Evolutionary conservation across 2,329 filamentous ascomycete genomes (phyloP), one percentile per base, ranked within the genome.

Genomic region (Myotisia sp.): DNA sequence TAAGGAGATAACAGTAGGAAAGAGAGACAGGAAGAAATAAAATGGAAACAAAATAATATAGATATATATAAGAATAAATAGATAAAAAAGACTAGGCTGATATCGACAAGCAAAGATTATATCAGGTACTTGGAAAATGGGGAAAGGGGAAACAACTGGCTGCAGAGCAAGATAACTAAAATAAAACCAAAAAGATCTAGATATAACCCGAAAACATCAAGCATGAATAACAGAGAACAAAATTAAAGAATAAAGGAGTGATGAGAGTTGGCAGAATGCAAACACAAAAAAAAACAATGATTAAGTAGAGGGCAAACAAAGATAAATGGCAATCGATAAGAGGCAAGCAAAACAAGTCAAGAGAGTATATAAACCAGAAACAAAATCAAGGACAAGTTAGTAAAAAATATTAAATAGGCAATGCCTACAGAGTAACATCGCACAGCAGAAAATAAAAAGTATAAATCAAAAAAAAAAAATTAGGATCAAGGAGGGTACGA

Each of bases 381-480:
- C 6, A 21, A 20, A 32, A 13, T 3, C n/a, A n/a, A n/a, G n/a
- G n/a, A n/a, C n/a, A 42, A 41, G 44, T 43, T 31, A 17, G 47
- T 43, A 45, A 43, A 48, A 41, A 44, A 47, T 51, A 48, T 47
- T 45, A 49, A 44, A 46, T 52, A 44, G 42, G 53, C 46, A 53
- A 37, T 14, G 50, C 50, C 44, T 47, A 54, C 48, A 46, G 36
- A 41, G 44, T 33, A 34, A 37, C 38, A 36, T 36, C 38, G 37
- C 42, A 44, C 38, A 34, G 30, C 43, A 43, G 44, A 41, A 34
- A 34, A 34, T 38, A 34, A 39, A 43, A 34, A 37, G 26, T n/a
- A n/a, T 21, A 29, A n/a, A n/a, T n/a, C n/a, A n/a, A n/a, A n/a
- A n/a, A n/a, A n/a, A n/a, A n/a, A n/a, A n/a, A n/a, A n/a, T n/a